Evolutionary conservation across 306 rosid species (phyloP), one percentile per base, ranked within the genome.

Genomic region (Vigna nakashimae): DNA sequence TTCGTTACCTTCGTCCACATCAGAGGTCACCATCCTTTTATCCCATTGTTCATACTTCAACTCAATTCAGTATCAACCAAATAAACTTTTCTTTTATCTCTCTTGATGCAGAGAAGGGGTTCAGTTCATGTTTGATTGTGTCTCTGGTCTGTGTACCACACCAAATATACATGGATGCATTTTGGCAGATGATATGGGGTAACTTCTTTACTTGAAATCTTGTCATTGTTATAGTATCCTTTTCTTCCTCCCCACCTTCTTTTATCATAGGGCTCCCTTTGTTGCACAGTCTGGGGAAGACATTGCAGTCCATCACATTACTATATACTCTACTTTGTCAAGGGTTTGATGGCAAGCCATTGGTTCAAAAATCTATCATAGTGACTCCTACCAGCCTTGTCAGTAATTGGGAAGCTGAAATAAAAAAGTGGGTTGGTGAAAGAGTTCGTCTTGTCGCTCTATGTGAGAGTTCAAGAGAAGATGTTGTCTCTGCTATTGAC

Each of bases 171-270:
- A 80, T 71, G 98, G 98, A 81, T 95, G 98, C 88, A 95, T 95
- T 79, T 93, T 95, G 80, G 98, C 97, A 49, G 98, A 94, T 87
- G 98, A 94, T 75, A 94, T 94, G 98, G 98, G 97, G 97, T 91
- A 79, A 53, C 65, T 50, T 65, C 6, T 57, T 71, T 73, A 50
- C 46, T 50, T 42, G 15, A 50, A 77, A 30, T 55, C 56, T 38
- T 55, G 15, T 42, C 71, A 32, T 22, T 51, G 20, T 75, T 65
- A 53, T 55, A 1, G 0, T 38, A 24, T 36, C 43, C 11, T 81
- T 49, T 51, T 6, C 45, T 40, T 71, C 69, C 32, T 53, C 63
- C 45, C 20, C 30, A 49, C 12, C 40, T 78, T 75, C 24, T 49
- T 32, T 78, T 62, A 40, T 74, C 40, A 78, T 14, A 57, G 2